Percentiles rank a stretch among this genome's conserved stretches.
phyloP scores from a whole-genome alignment of 768 basidiomycete genomes.

The Mrakia frigida region DNA sequence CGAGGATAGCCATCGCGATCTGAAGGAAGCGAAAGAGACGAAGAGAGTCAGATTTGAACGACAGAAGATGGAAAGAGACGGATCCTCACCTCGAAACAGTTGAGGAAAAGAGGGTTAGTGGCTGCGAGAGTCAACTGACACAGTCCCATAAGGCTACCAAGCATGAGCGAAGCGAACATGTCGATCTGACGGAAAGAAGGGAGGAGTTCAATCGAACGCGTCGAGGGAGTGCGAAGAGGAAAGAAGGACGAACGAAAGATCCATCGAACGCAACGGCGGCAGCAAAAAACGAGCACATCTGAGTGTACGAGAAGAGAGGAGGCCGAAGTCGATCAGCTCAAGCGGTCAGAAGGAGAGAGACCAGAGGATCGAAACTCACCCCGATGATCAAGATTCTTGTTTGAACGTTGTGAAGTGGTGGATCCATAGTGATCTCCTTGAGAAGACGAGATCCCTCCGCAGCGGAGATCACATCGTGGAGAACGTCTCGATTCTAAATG shows the following conservation, averaged over 20 bases:
- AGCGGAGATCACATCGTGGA: constrained; percentile 30
- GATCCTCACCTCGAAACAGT: constrained; percentile 30
- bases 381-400: constrained; percentile 26
- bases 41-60: background rate
- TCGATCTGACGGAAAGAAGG: background rate
- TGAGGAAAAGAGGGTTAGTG: constrained; percentile 25
- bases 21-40: background rate
- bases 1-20: constrained; percentile 33
- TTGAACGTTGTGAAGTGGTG: constrained; percentile 1
- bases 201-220: too few relatives aligned
- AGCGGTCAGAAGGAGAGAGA: background rate
- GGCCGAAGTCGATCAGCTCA: background rate
- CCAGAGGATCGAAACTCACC: background rate
- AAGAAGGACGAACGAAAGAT: constrained; percentile 17
- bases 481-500: constrained; percentile 20
- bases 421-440: constrained; percentile 24
- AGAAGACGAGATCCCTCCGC: constrained; percentile 21
- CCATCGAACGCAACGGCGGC: constrained; percentile 27
- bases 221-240: too few relatives aligned
- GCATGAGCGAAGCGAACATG: constrained; percentile 25
- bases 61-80: background rate
- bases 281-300: constrained; percentile 30
- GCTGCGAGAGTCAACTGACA: constrained; percentile 30
- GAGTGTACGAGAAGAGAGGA: background rate
- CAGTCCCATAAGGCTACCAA: constrained; percentile 29